A percentile compares a stretch with the other conserved stretches of the same genome.
phyloP scores from a whole-genome alignment of 352 stramenopile genomes.

The Globisporangium splendens region DNA sequence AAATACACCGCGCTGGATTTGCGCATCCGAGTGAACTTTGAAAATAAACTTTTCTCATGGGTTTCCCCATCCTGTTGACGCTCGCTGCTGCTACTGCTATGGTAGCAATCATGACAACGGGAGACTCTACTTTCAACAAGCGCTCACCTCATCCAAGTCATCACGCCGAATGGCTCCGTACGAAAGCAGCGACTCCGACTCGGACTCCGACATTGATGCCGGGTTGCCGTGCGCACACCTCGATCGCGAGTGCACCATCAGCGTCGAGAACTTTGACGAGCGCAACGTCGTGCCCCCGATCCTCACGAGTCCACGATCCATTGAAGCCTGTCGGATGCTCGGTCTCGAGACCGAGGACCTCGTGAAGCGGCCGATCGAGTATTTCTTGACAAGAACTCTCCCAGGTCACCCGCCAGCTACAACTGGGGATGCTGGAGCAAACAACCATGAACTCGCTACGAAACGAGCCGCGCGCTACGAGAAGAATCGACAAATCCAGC shows the following conservation, averaged over 20 bases:
- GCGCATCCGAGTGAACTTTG: too few relatives aligned
- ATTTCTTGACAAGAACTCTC: conserved; percentile 39
- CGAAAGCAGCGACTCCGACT: too few relatives aligned
- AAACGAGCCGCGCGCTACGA: conserved; percentile 66
- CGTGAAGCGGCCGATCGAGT: conserved; percentile 46
- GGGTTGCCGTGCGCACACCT: not conserved
- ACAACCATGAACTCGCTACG: conserved; percentile 34
- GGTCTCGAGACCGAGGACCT: conserved; percentile 68
- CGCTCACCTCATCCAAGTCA: too few relatives aligned
- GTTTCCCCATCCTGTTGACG: too few relatives aligned
- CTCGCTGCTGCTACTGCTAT: too few relatives aligned
- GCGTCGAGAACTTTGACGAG: conserved; percentile 70
- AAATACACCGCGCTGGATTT: too few relatives aligned
- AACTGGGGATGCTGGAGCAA: conserved; percentile 1
- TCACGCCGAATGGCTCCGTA: too few relatives aligned
- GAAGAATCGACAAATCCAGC: conserved; percentile 43
- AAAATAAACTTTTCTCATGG: too few relatives aligned
- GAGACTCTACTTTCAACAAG: too few relatives aligned
- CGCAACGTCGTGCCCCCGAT: conserved; percentile 27
- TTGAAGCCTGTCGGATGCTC: conserved; percentile 71
- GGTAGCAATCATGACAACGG: too few relatives aligned
- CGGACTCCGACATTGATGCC: conserved; percentile 4
- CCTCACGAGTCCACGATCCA: conserved; percentile 61
- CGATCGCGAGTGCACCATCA: conserved; percentile 21
- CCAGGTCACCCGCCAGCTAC: not conserved